Conservation (phyloP, 2,329 filamentous ascomycete genomes). For the Alternaria rosae region DNA sequence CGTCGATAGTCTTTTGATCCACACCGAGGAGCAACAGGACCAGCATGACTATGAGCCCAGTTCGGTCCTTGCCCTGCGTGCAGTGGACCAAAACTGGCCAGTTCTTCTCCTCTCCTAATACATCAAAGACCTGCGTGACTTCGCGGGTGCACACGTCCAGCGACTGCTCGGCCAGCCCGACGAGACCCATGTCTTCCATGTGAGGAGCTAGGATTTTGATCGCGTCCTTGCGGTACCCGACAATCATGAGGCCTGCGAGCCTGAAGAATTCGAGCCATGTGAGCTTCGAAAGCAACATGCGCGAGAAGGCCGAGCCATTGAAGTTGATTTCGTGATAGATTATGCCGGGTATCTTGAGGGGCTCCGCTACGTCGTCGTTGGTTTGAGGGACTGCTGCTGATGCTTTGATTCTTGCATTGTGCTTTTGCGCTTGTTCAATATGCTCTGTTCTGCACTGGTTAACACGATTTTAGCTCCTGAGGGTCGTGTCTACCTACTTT, state of each 20-base stretch:
- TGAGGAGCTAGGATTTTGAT: conserved; percentile 73
- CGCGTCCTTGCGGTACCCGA: conserved; percentile 73
- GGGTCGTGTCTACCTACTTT: conserved; percentile 59
- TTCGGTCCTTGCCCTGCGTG: conserved; percentile 88
- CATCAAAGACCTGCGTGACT: conserved; percentile 62
- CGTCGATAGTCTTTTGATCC: conserved; percentile 65
- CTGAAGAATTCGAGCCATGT: conserved; percentile 71
- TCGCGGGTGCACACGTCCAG: conserved; percentile 72
- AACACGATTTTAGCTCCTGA: neutral
- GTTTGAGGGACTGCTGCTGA: conserved; percentile 56
- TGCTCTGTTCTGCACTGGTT: conserved; percentile 70
- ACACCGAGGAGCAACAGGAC: conserved; percentile 69
- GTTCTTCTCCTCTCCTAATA: conserved; percentile 57
- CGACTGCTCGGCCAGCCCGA: conserved; percentile 73
- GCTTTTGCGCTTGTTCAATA: conserved; percentile 70
- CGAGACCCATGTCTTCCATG: conserved; percentile 75
- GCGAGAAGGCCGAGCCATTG: conserved; percentile 75
- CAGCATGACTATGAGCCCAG: conserved; percentile 74
- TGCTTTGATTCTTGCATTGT: conserved; percentile 56
- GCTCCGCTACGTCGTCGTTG: conserved; percentile 62
- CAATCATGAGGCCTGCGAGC: conserved; percentile 67
- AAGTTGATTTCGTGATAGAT: conserved; percentile 73
- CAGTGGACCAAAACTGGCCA: conserved; percentile 80
- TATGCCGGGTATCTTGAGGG: conserved; percentile 69
- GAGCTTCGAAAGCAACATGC: conserved; percentile 70